phyloP scores from a whole-genome alignment of 345 rosid genomes.

The Gossypium raimondii region DNA sequence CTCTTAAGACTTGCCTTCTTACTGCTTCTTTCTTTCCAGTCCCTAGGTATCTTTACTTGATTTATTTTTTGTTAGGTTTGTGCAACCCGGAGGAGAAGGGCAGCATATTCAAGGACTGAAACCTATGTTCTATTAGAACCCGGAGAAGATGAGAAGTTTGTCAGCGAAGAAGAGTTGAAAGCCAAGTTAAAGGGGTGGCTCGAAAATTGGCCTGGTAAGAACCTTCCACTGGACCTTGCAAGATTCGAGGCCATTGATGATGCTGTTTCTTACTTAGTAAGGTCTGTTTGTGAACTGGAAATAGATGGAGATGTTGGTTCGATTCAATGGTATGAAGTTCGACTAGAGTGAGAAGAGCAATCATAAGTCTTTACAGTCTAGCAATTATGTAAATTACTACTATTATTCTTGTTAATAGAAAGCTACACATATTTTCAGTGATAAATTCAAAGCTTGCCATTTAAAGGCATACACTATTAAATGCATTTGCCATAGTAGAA shows the following conservation, averaged over 20 bases:
- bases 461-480: not conserved
- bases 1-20: not conserved
- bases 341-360: conserved; percentile 1
- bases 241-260: conserved; percentile 56
- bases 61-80: conserved; percentile 23
- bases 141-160: conserved; percentile 75
- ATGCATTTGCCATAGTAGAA: not conserved
- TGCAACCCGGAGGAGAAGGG: conserved; percentile 59
- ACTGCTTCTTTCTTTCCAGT: not conserved
- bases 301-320: conserved; percentile 13
- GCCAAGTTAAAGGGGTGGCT: conserved; percentile 59
- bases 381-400: not conserved
- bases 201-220: conserved; percentile 61
- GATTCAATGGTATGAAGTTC: conserved; percentile 5
- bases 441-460: not conserved
- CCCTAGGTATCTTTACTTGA: not conserved
- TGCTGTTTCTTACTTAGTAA: conserved; percentile 64
- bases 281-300: conserved; percentile 73
- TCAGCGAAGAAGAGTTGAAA: conserved; percentile 69
- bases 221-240: conserved; percentile 79
- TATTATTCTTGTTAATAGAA: not conserved
- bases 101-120: conserved; percentile 46
- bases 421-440: not conserved
- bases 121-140: conserved; percentile 77
- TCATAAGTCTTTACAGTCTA: not conserved